Conservation (phyloP, 345 rosid genomes). For the Pugionium dolabratum region DNA sequence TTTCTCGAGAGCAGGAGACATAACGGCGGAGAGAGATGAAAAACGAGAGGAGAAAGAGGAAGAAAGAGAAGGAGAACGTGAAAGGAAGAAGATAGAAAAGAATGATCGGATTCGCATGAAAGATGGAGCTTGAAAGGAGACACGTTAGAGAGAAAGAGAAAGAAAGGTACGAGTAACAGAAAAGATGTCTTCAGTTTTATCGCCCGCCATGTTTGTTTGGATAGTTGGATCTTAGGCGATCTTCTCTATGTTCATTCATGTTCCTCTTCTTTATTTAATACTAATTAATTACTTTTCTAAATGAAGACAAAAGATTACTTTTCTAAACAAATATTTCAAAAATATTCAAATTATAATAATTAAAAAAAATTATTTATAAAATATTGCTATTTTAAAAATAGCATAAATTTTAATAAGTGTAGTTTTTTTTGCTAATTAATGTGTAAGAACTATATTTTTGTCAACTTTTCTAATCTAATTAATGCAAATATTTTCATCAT, state of each 20-base stretch:
- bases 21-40: constrained; percentile 33
- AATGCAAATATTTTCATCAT: too few species aligned
- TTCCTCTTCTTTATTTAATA: neutral
- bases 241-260: constrained; percentile 25
- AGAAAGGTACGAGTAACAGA: constrained; percentile 11
- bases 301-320: too few species aligned
- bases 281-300: too few species aligned
- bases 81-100: constrained; percentile 34
- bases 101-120: constrained; percentile 35
- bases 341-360: too few species aligned
- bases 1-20: constrained; percentile 46
- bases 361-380: too few species aligned
- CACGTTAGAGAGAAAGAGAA: constrained; percentile 19
- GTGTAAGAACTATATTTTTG: too few species aligned
- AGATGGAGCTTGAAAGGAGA: constrained; percentile 29
- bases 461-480: too few species aligned
- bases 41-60: constrained; percentile 22
- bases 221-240: constrained; percentile 36
- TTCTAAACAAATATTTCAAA: too few species aligned
- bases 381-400: too few species aligned
- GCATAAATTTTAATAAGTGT: too few species aligned
- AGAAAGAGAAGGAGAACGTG: constrained; percentile 8
- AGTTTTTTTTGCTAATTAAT: too few species aligned
- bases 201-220: constrained; percentile 30
- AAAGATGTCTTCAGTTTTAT: constrained; percentile 13